A percentile compares a stretch with the other conserved stretches of the same genome.
Evolutionary conservation across 139 green algal species (phyloP).

Genomic region (Chlamydomonas urium): DNA sequence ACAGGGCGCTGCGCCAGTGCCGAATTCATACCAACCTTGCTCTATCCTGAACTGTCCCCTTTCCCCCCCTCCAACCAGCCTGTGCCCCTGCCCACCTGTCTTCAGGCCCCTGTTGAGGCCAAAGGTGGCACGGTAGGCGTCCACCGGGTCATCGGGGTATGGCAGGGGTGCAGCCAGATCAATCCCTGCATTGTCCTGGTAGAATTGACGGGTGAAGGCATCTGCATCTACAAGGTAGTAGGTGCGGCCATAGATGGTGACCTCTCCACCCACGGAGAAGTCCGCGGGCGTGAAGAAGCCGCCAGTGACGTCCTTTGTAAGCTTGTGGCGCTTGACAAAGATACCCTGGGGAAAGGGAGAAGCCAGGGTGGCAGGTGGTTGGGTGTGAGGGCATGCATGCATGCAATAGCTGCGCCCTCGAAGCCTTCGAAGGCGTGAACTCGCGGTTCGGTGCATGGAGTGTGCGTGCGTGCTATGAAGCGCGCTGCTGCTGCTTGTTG

Average conservation of each 20-base stretch:
- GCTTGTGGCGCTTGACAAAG: slow-evolving; percentile 78
- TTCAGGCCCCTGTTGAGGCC: slow-evolving; percentile 31
- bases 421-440: too few species aligned
- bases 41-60: neutral
- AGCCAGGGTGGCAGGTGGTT: neutral
- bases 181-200: slow-evolving; percentile 21
- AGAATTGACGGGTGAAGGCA: slow-evolving; percentile 66
- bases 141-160: slow-evolving; percentile 64
- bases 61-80: neutral
- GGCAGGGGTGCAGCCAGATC: slow-evolving; percentile 31
- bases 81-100: slow-evolving; percentile 5
- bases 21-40: too few species aligned
- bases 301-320: slow-evolving; percentile 56
- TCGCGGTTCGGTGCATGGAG: too few species aligned
- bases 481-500: too few species aligned
- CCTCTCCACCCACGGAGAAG: slow-evolving; percentile 66
- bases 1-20: too few species aligned
- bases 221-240: slow-evolving; percentile 80
- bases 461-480: too few species aligned
- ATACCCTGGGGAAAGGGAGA: slow-evolving; percentile 79
- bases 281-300: slow-evolving; percentile 47
- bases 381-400: neutral
- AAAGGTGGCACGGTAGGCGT: slow-evolving; percentile 42
- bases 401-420: too few species aligned
- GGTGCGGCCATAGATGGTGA: slow-evolving; percentile 71